Conservation (phyloP, 2,329 filamentous ascomycete species). For the Monosporascus ibericus region DNA sequence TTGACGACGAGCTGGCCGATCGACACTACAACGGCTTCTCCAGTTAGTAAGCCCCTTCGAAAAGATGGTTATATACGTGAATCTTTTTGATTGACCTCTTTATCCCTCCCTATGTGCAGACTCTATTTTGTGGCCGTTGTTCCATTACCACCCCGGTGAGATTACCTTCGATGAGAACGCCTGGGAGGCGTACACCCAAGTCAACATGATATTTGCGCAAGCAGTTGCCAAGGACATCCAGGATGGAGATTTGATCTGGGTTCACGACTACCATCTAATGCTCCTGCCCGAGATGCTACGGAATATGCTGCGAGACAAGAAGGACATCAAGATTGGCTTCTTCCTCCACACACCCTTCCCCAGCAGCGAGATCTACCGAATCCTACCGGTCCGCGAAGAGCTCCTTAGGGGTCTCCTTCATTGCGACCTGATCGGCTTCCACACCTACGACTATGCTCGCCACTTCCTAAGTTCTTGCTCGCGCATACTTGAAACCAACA, state of each 20-base stretch:
- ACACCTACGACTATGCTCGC: slow-evolving; percentile 97
- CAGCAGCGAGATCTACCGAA: slow-evolving; percentile 93
- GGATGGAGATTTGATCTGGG: slow-evolving; percentile 94
- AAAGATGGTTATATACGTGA: background rate
- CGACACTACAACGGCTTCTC: slow-evolving; percentile 97
- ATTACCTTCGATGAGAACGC: slow-evolving; percentile 95
- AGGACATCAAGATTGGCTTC: slow-evolving; percentile 96
- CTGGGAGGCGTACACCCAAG: slow-evolving; percentile 89
- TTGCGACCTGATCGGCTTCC: slow-evolving; percentile 94
- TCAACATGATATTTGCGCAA: slow-evolving; percentile 88
- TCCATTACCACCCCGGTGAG: slow-evolving; percentile 98
- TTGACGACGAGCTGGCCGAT: slow-evolving; percentile 89
- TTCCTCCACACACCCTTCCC: slow-evolving; percentile 97
- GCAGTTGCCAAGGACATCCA: slow-evolving; percentile 80
- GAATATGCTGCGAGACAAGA: slow-evolving; percentile 72
- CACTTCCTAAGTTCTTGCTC: slow-evolving; percentile 96
- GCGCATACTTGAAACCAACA: slow-evolving; percentile 76
- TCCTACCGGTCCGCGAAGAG: slow-evolving; percentile 85
- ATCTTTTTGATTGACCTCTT: slow-evolving; percentile 4
- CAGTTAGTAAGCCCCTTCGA: slow-evolving; percentile 51
- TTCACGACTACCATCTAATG: slow-evolving; percentile 98
- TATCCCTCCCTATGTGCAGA: slow-evolving; percentile 43
- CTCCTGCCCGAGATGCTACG: slow-evolving; percentile 92
- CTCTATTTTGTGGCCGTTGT: slow-evolving; percentile 95
- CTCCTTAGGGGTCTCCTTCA: slow-evolving; percentile 82